These are phyloP conservation scores for Pseudopyricularia javanii DNA, from an alignment of 2,329 filamentous ascomycete species.

Conservation along the genomic window DNA sequence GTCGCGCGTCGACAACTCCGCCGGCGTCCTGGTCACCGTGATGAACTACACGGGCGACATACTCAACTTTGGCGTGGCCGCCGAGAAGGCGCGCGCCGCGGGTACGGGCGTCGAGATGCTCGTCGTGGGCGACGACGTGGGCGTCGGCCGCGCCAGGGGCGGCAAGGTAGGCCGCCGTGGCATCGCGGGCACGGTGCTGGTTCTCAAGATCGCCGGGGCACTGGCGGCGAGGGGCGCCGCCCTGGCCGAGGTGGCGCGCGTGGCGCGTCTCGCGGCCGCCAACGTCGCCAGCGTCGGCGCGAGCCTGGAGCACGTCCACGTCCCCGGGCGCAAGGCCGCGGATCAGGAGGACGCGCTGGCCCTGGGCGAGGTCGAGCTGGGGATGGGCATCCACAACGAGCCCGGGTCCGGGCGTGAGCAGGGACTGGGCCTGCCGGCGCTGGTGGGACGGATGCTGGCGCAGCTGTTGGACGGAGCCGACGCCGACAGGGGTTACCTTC, in stretches of 20 bases:
- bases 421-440: constrained; percentile 32
- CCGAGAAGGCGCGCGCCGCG: constrained; percentile 78
- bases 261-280: constrained; percentile 58
- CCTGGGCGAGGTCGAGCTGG: constrained; percentile 47
- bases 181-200: constrained; percentile 81
- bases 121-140: constrained; percentile 83
- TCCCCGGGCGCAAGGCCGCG: constrained; percentile 57
- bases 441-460: constrained; percentile 53
- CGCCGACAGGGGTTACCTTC: constrained; percentile 57
- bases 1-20: constrained; percentile 49
- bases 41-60: constrained; percentile 94
- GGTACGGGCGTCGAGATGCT: constrained; percentile 77
- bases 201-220: constrained; percentile 83
- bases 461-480: constrained; percentile 58
- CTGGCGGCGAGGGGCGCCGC: constrained; percentile 58
- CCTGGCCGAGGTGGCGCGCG: constrained; percentile 58
- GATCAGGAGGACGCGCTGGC: constrained; percentile 42
- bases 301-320: constrained; percentile 82
- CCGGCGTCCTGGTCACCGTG: constrained; percentile 74
- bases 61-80: constrained; percentile 85
- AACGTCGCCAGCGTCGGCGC: constrained; percentile 81
- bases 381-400: constrained; percentile 73
- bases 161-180: constrained; percentile 90
- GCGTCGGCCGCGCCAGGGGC: constrained; percentile 66
- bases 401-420: constrained; percentile 40